Evolutionary conservation across 2,329 filamentous ascomycete species (phyloP).

Genomic region (Penicillium occitanis): DNA sequence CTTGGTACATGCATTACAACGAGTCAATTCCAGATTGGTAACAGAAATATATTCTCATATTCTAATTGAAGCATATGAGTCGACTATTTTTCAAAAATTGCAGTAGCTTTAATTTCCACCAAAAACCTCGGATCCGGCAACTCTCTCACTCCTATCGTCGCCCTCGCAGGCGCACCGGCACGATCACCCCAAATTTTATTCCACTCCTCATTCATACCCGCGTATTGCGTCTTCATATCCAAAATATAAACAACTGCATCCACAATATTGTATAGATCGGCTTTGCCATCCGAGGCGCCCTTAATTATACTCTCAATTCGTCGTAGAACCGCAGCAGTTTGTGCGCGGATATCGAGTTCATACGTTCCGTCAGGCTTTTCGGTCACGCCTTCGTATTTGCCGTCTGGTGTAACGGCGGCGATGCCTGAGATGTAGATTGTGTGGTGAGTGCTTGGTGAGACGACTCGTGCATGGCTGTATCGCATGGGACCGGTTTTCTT

Average conservation of each 20-base stretch:
- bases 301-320: conserved; percentile 43
- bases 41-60: background rate
- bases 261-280: conserved; percentile 40
- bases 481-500: conserved; percentile 28
- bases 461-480: conserved; percentile 41
- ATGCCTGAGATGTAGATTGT: conserved; percentile 46
- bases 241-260: conserved; percentile 45
- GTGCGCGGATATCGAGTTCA: conserved; percentile 37
- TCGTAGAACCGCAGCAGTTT: conserved; percentile 42
- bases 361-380: conserved; percentile 39
- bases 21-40: background rate
- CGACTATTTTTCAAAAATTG: conserved; percentile 10
- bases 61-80: background rate
- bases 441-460: conserved; percentile 31
- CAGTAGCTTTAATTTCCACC: conserved; percentile 15
- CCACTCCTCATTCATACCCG: conserved; percentile 51
- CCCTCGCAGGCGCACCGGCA: conserved; percentile 37
- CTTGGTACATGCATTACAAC: background rate
- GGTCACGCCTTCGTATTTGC: conserved; percentile 37
- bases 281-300: conserved; percentile 39
- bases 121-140: conserved; percentile 14
- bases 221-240: conserved; percentile 46
- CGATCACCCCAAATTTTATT: conserved; percentile 45
- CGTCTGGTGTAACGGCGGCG: conserved; percentile 37
- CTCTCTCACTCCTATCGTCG: conserved; percentile 19